Base-by-base conservation (phyloP, 192 early-diverging fungal species). In the Backusella parvicylindrica region DNA sequence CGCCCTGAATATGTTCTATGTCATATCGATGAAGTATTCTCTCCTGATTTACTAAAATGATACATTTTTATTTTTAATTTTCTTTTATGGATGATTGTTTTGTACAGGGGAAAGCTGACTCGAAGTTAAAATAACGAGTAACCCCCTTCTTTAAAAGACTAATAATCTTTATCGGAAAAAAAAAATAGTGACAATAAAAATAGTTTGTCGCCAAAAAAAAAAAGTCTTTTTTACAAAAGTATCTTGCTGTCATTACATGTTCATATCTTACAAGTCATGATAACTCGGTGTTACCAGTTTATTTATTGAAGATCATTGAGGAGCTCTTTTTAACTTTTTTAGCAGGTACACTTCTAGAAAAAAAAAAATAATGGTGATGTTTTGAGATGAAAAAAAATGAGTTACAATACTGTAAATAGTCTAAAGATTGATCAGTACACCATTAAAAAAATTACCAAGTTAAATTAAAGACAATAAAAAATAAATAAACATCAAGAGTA, bases 31-130 rank as follows among this genome's bases (percentile, higher is more conserved):
- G 53, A 60, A 23, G 53, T 60, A 60, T 60, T 60, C 53, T 60
- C 53, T 60, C 53, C 53, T 60, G 53, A 60, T 28, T 60, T 28
- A 60, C 53, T 60, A 60, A 60, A 60, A 60, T 60, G 23, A 60
- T 12, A 60, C 23, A 13, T 60, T 60, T 28, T 56, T 26, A 23
- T 56, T 56, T 56, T 56, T 47, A 47, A n/a, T 47, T 47, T 47
- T 47, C 18, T 43, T 43, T 6, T n/a, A 18, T n/a, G n/a, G n/a
- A n/a, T n/a, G n/a, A n/a, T n/a, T n/a, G n/a, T n/a, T n/a, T n/a
- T n/a, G n/a, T n/a, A n/a, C n/a, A n/a, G n/a, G n/a, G n/a, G 37
- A 11, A 9, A 9, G 37, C 8, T 38, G 11, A 6, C 37, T 60
- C 8, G 23, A 28, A 26, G 23, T 28, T 60, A 28, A 60, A 28